Evolutionary conservation across 2,329 filamentous ascomycete species (phyloP).

Genomic region (Aspergillus candidus): DNA sequence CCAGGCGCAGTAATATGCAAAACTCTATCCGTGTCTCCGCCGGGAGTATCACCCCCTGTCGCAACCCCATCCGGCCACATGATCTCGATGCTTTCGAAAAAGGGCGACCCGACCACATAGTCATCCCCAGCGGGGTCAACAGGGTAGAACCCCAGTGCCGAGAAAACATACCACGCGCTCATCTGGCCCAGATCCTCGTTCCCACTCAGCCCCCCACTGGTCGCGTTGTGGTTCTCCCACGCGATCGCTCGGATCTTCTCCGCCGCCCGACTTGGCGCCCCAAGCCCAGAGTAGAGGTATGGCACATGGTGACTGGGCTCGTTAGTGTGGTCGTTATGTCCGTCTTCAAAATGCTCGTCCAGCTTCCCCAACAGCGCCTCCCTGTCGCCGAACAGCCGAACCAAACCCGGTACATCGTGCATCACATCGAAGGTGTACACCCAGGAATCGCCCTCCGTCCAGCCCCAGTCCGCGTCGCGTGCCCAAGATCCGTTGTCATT

Average conservation of each 20-base stretch:
- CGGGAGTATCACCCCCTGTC: slow-evolving; percentile 20
- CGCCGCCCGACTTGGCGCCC: slow-evolving; percentile 35
- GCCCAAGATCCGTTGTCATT: slow-evolving; percentile 46
- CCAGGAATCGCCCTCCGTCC: slow-evolving; percentile 48
- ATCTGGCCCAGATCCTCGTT: slow-evolving; percentile 49
- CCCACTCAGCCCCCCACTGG: slow-evolving; percentile 41
- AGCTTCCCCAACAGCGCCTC: slow-evolving; percentile 38
- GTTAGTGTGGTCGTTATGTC: slow-evolving; percentile 45
- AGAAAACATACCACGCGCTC: slow-evolving; percentile 47
- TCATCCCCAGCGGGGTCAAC: slow-evolving; percentile 42
- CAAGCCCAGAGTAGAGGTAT: slow-evolving; percentile 42
- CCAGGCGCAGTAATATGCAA: slow-evolving; percentile 40
- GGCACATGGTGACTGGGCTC: slow-evolving; percentile 46
- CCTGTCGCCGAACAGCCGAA: slow-evolving; percentile 35
- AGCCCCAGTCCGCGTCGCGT: slow-evolving; percentile 37
- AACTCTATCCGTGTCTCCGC: slow-evolving; percentile 12
- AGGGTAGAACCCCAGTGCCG: slow-evolving; percentile 45
- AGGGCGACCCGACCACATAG: slow-evolving; percentile 43
- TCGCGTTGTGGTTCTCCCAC: slow-evolving; percentile 42
- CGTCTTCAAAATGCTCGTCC: slow-evolving; percentile 41
- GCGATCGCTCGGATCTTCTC: slow-evolving; percentile 36
- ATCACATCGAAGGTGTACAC: slow-evolving; percentile 48
- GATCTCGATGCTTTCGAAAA: slow-evolving; percentile 42
- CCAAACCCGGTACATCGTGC: slow-evolving; percentile 42
- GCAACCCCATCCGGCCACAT: slow-evolving; percentile 30